Percentiles rank a stretch among this genome's conserved stretches.
Evolutionary conservation across 106 monocot genomes (phyloP).

Genomic region (Allium sativum): DNA sequence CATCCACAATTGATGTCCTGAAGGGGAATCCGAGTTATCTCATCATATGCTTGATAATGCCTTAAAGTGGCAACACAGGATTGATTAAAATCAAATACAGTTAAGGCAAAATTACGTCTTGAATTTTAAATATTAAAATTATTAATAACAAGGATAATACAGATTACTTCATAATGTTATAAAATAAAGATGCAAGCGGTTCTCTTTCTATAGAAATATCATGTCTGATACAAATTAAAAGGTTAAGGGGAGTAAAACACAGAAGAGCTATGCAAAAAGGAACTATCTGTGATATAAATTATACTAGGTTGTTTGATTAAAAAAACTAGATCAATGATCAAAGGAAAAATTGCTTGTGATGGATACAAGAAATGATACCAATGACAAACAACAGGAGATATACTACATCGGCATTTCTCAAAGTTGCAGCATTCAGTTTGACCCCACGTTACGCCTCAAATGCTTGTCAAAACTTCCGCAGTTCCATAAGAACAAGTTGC

Average conservation of each 20-base stretch:
- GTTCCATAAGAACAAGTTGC: too few species aligned
- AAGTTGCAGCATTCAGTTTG: constrained; percentile 12
- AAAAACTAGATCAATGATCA: too few species aligned
- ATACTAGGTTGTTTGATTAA: neutral
- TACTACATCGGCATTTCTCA: constrained; percentile 8
- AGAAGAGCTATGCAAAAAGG: neutral
- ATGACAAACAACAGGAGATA: neutral
- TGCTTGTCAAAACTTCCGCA: neutral
- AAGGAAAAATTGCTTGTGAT: too few species aligned
- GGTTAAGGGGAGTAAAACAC: neutral
- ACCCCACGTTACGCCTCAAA: constrained; percentile 9
- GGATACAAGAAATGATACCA: neutral
- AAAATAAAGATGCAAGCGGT: too few species aligned
- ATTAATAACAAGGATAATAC: too few species aligned
- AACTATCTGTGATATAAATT: neutral
- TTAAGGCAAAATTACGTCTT: too few species aligned
- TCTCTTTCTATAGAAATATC: too few species aligned
- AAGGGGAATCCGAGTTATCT: constrained; percentile 10
- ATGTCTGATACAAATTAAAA: too few species aligned
- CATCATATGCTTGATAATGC: constrained; percentile 11
- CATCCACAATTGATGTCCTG: constrained; percentile 12
- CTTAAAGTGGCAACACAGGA: too few species aligned
- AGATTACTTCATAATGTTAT: too few species aligned
- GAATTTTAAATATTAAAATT: too few species aligned
- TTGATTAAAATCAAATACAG: too few species aligned